Evolutionary conservation across 78 protist species (phyloP).

Genomic region (Mastigamoeba balamuthi): DNA sequence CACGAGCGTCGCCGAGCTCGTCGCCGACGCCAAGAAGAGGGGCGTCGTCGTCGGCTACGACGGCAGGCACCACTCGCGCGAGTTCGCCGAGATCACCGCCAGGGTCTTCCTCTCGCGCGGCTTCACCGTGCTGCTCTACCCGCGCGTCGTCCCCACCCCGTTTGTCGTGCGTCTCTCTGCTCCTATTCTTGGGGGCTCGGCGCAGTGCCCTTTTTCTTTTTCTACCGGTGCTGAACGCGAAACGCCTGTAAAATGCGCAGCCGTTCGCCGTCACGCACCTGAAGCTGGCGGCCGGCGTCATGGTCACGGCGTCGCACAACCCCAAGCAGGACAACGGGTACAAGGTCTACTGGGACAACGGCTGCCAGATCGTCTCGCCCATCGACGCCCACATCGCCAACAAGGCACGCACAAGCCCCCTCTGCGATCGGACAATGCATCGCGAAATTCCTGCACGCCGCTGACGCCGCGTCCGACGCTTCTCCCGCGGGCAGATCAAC

Average conservation of each 20-base stretch:
- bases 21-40: not conserved
- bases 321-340: constrained; percentile 97
- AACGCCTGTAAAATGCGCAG: too few relatives aligned
- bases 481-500: constrained; percentile 2
- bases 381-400: constrained; percentile 45
- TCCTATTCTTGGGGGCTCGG: not conserved
- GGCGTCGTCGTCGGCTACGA: constrained; percentile 59
- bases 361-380: constrained; percentile 66
- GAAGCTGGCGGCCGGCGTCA: constrained; percentile 60
- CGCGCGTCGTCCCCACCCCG: constrained; percentile 69
- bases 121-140: constrained; percentile 43
- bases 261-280: constrained; percentile 56
- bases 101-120: constrained; percentile 48
- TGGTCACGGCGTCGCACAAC: constrained; percentile 93
- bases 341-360: constrained; percentile 97
- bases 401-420: too few relatives aligned
- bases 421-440: too few relatives aligned
- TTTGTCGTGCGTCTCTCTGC: constrained; percentile 37
- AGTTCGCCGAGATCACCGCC: constrained; percentile 72
- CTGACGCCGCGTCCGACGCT: too few relatives aligned
- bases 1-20: not conserved
- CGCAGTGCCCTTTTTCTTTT: not conserved
- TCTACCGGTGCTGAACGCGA: not conserved
- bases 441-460: too few relatives aligned
- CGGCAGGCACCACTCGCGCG: constrained; percentile 65